Percentiles rank a stretch among this genome's conserved stretches.
Evolutionary conservation across 2,329 filamentous ascomycete genomes (phyloP).

Genomic region (Amauroascus verrucosus): DNA sequence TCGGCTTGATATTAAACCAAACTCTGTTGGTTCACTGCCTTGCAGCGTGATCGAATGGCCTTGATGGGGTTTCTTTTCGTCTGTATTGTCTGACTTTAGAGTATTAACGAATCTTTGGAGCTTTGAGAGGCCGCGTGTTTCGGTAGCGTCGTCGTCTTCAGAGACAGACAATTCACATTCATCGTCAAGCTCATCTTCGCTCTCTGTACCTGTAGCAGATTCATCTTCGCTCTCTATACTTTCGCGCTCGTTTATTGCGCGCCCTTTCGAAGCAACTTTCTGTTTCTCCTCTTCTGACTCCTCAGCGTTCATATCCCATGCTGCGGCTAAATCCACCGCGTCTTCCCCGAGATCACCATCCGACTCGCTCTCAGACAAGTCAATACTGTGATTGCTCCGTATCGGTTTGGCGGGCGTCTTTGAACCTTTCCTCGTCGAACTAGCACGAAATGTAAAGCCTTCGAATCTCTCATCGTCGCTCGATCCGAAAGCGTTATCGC

Average conservation of each 20-base stretch:
- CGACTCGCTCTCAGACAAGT: constrained; percentile 41
- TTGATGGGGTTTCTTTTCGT: constrained; percentile 25
- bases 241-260: constrained; percentile 23
- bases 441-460: constrained; percentile 59
- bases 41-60: constrained; percentile 41
- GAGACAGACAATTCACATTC: constrained; percentile 42
- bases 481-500: constrained; percentile 75
- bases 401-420: constrained; percentile 19
- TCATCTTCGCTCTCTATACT: constrained; percentile 29
- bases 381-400: constrained; percentile 28
- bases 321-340: constrained; percentile 52
- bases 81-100: constrained; percentile 41
- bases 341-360: constrained; percentile 51
- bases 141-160: constrained; percentile 38
- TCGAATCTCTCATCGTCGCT: constrained; percentile 81
- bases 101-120: constrained; percentile 60
- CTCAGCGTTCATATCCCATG: constrained; percentile 47
- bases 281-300: constrained; percentile 36
- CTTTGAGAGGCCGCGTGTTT: constrained; percentile 48
- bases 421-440: constrained; percentile 33
- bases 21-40: constrained; percentile 53
- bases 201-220: constrained; percentile 41
- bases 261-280: constrained; percentile 21
- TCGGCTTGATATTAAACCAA: constrained; percentile 47
- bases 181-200: constrained; percentile 35